These are phyloP conservation scores for Hydnomerulius pinastri DNA, from an alignment of 768 basidiomycete genomes.

Conservation along the genomic window DNA sequence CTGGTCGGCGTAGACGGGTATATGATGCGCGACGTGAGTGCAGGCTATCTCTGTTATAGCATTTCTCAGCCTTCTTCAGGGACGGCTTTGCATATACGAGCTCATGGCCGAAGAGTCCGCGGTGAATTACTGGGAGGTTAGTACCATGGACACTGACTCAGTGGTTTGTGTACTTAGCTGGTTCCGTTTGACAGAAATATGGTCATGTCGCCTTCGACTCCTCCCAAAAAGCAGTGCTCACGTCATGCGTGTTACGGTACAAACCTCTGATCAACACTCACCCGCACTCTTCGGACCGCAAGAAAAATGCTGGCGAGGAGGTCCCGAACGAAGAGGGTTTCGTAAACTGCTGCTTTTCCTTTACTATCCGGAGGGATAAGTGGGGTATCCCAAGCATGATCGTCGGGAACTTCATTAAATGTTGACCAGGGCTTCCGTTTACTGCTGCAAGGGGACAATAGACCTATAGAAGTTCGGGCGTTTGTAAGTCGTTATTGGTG, in stretches of 20 bases:
- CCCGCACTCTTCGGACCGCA: conserved; percentile 26
- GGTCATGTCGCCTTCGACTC: conserved; percentile 91
- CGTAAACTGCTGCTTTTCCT: conserved; percentile 89
- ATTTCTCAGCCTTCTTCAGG: conserved; percentile 40
- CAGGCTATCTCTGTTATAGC: not conserved
- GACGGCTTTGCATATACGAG: conserved; percentile 94
- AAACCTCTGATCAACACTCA: conserved; percentile 61
- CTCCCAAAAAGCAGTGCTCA: conserved; percentile 90
- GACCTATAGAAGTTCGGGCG: not conserved
- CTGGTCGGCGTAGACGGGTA: conserved; percentile 85
- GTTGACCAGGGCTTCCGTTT: conserved; percentile 31
- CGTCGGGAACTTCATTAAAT: conserved; percentile 86
- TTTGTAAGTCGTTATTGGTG: not conserved
- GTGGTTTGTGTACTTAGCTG: not conserved
- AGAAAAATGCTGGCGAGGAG: conserved; percentile 29
- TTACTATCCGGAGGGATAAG: conserved; percentile 81
- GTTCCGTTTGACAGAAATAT: conserved; percentile 69
- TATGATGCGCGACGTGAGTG: conserved; percentile 83
- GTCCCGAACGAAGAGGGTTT: conserved; percentile 64
- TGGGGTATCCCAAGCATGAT: conserved; percentile 91
- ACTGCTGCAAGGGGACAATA: not conserved
- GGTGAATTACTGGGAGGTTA: conserved; percentile 96
- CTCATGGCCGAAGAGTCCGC: conserved; percentile 97
- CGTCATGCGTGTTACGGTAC: conserved; percentile 84
- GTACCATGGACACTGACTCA: conserved; percentile 14